Evolutionary conservation across 176 grass and related monocot species (phyloP), one percentile per base, ranked within the genome.

Genomic region (Tuctoria greenei): DNA sequence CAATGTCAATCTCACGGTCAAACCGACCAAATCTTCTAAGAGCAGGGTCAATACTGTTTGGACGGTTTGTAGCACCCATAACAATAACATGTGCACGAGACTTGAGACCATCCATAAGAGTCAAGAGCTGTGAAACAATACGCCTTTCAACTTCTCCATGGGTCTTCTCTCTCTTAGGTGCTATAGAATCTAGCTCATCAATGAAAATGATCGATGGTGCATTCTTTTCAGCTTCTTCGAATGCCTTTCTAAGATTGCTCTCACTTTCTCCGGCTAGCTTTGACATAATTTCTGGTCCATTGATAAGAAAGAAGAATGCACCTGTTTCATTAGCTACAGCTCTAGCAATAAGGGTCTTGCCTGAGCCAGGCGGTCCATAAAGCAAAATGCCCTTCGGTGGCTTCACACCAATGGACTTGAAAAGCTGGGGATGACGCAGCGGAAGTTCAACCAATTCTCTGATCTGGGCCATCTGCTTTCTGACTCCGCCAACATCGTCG

Each of bases 381-480:
- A 45, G 11, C 2, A 45, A 12, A 45, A 45, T 45, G 1, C 92
- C 92, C 64, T 91, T 95, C 7, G 92, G 92, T 21, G 92, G 92
- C 56, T 95, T 95, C 21, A 95, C 92, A 31, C 92, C 86, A 24
- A 89, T 81, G 16, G 76, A 81, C 73, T 89, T 89, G 71, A 89
- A 85, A 24, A 89, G 82, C 23, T 81, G 82, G 11, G 87, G 87
- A 15, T 89, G 87, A 21, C 87, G 76, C 63, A 89, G 26, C 7
- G 86, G 86, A 42, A 88, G 86, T 62, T 88, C 86, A 31, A 88
- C 86, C 36, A 88, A 37, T 37, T 88, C 85, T 46, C 85, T 83
- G 79, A 95, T 95, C 52, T 95, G 92, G 20, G 92, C 92, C 86
- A 95, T 87, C 35, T 91, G 92, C 84, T 95, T 95, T 23, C 92